phyloP scores from a whole-genome alignment of 2,329 filamentous ascomycete genomes.

The Phialocephala subalpina region DNA sequence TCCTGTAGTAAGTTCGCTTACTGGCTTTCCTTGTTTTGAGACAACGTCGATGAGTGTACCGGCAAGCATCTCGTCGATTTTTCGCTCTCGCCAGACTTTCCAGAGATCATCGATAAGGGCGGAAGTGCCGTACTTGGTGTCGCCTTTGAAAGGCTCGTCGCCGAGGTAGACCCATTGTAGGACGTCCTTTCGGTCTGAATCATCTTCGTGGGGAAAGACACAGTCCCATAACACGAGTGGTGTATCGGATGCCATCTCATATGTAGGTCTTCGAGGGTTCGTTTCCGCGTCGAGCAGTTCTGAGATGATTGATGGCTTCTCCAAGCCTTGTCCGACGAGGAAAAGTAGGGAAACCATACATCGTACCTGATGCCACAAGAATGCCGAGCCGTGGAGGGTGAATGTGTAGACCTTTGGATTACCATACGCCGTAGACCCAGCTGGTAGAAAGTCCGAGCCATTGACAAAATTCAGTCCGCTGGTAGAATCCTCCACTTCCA shows the following conservation, averaged over 20 bases:
- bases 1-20: slow-evolving; percentile 42
- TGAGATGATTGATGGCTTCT: slow-evolving; percentile 75
- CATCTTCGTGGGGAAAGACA: slow-evolving; percentile 72
- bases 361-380: slow-evolving; percentile 97
- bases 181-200: slow-evolving; percentile 59
- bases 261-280: slow-evolving; percentile 81
- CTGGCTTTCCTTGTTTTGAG: slow-evolving; percentile 48
- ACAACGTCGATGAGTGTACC: slow-evolving; percentile 74
- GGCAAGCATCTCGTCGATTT: slow-evolving; percentile 90
- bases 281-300: slow-evolving; percentile 76
- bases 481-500: slow-evolving; percentile 66
- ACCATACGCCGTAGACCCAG: slow-evolving; percentile 20
- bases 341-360: slow-evolving; percentile 96
- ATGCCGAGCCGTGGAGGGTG: slow-evolving; percentile 87
- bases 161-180: slow-evolving; percentile 83
- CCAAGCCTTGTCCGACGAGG: slow-evolving; percentile 87
- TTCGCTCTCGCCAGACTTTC: slow-evolving; percentile 81
- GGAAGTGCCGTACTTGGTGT: slow-evolving; percentile 68
- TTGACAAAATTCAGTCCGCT: slow-evolving; percentile 65
- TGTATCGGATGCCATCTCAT: slow-evolving; percentile 89
- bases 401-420: slow-evolving; percentile 82
- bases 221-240: slow-evolving; percentile 97
- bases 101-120: slow-evolving; percentile 80
- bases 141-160: slow-evolving; percentile 64
- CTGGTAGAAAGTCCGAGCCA: slow-evolving; percentile 52